These are phyloP conservation scores for Saturnispora hagleri DNA, from an alignment of 805 yeast species.

Conservation along the genomic window DNA sequence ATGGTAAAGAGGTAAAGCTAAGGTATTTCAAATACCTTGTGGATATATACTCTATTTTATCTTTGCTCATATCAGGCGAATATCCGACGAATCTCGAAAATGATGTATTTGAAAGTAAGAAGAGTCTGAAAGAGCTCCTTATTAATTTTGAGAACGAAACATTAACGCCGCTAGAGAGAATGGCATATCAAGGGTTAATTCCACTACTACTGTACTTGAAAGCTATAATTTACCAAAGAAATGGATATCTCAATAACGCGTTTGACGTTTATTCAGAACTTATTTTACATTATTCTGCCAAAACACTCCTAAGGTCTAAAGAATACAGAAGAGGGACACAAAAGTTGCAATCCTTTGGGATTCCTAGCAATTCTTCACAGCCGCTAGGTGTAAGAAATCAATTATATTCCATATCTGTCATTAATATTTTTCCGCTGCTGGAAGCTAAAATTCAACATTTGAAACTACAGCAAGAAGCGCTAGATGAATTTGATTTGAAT, in stretches of 20 bases:
- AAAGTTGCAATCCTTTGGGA: background rate
- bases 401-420: conserved; percentile 17
- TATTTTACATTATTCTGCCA: background rate
- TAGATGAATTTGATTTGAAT: conserved; percentile 11
- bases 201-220: background rate
- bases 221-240: background rate
- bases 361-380: background rate
- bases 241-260: background rate
- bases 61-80: background rate
- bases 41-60: background rate
- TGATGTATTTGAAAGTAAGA: background rate
- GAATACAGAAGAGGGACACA: background rate
- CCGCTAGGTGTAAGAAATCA: conserved; percentile 15
- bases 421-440: conserved; percentile 19
- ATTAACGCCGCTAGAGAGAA: background rate
- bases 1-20: background rate
- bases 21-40: background rate
- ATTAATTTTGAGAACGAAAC: background rate
- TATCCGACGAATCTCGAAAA: background rate
- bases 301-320: background rate
- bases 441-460: conserved; percentile 16
- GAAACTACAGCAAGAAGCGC: conserved; percentile 14
- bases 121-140: background rate
- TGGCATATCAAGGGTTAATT: background rate
- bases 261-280: background rate